Percentiles rank a stretch among this genome's conserved stretches.
phyloP scores from a whole-genome alignment of 371 early-diverging fungal genomes.

The Basidiobolus meristosporus region DNA sequence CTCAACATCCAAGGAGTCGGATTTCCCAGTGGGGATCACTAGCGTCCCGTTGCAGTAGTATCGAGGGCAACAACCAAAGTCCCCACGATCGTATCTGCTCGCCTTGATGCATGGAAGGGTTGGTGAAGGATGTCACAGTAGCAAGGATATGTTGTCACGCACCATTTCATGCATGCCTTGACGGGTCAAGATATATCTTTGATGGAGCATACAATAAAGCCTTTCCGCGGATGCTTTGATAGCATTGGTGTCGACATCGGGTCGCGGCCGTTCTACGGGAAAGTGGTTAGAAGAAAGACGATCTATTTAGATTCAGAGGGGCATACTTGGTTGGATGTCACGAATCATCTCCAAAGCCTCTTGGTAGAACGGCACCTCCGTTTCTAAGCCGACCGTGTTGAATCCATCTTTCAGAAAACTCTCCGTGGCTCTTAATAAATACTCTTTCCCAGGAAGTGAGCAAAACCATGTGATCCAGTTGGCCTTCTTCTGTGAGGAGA shows the following conservation, averaged over 20 bases:
- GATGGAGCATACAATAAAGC: conserved; percentile 70
- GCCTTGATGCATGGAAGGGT: conserved; percentile 27
- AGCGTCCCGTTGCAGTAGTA: conserved; percentile 53
- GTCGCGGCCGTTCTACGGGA: conserved; percentile 11
- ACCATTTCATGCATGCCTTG: conserved; percentile 61
- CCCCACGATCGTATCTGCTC: conserved; percentile 42
- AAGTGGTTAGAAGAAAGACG: too few relatives aligned
- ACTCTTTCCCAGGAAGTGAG: conserved; percentile 61
- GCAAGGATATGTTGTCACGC: conserved; percentile 1
- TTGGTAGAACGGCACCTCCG: conserved; percentile 60
- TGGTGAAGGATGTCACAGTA: too few relatives aligned
- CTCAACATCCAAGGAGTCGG: conserved; percentile 39
- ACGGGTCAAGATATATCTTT: conserved; percentile 59
- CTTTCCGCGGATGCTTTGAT: conserved; percentile 26
- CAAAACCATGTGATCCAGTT: conserved; percentile 85
- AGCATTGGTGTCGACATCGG: conserved; percentile 11
- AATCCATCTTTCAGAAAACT: conserved; percentile 85
- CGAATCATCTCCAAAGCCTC: conserved; percentile 69
- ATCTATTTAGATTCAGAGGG: background rate
- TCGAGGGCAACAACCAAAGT: conserved; percentile 76
- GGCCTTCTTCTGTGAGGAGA: too few relatives aligned
- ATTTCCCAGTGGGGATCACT: conserved; percentile 66
- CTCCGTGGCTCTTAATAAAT: conserved; percentile 66
- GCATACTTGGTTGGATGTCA: conserved; percentile 49
- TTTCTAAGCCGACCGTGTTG: conserved; percentile 72